These are phyloP conservation scores for Acacia concinna DNA, from an alignment of 331 rosid genomes.

Conservation along the genomic window DNA sequence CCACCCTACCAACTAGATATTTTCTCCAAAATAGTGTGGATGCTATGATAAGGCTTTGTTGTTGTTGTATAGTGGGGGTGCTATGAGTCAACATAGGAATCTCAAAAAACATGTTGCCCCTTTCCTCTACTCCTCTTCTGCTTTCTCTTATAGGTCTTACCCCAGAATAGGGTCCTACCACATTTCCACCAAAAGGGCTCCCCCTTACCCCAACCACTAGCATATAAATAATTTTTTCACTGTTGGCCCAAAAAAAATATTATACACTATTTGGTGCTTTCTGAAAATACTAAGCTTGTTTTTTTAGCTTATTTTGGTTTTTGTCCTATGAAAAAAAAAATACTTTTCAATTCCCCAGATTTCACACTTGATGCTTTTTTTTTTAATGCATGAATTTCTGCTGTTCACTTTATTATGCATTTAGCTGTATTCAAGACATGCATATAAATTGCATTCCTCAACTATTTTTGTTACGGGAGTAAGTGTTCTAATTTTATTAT, in stretches of 20 bases:
- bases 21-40: no score
- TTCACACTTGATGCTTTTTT: neutral
- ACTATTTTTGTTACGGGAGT: neutral
- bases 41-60: no score
- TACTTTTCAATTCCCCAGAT: neutral
- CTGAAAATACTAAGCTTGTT: slow-evolving; percentile 5
- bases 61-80: no score
- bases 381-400: neutral
- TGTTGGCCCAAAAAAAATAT: no score
- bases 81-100: no score
- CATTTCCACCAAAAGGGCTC: neutral
- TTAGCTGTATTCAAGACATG: neutral
- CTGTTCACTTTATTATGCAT: slow-evolving; percentile 14
- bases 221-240: neutral
- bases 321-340: neutral
- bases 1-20: no score
- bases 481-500: neutral
- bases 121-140: no score
- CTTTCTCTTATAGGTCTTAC: no score
- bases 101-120: no score
- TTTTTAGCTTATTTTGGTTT: neutral
- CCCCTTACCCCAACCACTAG: neutral
- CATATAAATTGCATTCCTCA: neutral
- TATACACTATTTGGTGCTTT: neutral
- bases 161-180: no score